Conservation (phyloP, 495 filamentous ascomycete species). For the Penicillium egyptiacum region DNA sequence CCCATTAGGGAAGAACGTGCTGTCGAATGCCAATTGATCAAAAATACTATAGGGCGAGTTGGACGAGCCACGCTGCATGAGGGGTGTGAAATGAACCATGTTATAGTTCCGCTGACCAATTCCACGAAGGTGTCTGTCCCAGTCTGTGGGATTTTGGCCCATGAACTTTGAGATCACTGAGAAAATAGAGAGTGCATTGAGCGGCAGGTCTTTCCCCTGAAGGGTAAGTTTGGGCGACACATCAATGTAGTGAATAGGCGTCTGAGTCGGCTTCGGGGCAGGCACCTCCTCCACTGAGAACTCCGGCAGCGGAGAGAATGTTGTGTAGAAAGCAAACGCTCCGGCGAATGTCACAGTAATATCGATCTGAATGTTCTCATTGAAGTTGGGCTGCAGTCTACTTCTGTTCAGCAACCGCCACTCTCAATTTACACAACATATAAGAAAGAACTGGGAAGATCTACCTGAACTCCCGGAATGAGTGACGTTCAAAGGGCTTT, state of each 20-base stretch:
- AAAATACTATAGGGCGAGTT: constrained; percentile 98
- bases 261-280: constrained; percentile 60
- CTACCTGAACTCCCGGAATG: constrained; percentile 85
- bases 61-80: constrained; percentile 83
- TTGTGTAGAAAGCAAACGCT: constrained; percentile 93
- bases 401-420: constrained; percentile 25
- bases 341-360: constrained; percentile 81
- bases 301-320: constrained; percentile 81
- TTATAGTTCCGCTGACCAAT: constrained; percentile 92
- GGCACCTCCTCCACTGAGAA: constrained; percentile 60
- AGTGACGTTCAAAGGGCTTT: constrained; percentile 67
- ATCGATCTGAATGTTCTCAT: constrained; percentile 83
- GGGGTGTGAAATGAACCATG: constrained; percentile 96
- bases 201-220: constrained; percentile 65
- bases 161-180: constrained; percentile 98
- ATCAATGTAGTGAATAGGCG: constrained; percentile 84
- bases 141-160: constrained; percentile 83
- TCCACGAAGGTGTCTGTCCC: constrained; percentile 84
- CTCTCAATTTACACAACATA: neutral
- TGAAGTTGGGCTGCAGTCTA: constrained; percentile 90
- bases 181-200: constrained; percentile 85
- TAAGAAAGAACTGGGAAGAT: constrained; percentile 1
- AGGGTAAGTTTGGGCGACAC: constrained; percentile 81
- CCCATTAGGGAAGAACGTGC: constrained; percentile 77
- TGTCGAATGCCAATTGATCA: constrained; percentile 87